Percentiles rank a stretch among this genome's conserved stretches.
Evolutionary conservation across 805 yeast species (phyloP).

Genomic region (Pichia occidentalis): DNA sequence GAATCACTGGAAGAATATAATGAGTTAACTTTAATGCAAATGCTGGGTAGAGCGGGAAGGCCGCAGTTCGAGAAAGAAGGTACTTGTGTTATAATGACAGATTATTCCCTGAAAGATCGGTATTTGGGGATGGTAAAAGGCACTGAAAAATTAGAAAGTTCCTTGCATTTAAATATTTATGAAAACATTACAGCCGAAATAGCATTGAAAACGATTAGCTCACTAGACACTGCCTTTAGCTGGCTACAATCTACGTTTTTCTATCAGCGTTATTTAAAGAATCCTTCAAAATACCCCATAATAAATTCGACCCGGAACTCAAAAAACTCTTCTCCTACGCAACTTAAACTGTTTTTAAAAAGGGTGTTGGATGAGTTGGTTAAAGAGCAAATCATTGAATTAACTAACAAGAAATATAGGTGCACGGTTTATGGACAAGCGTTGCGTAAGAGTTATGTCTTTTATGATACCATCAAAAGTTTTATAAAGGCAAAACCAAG

Average conservation of each 20-base stretch:
- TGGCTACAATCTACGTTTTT: slow-evolving; percentile 70
- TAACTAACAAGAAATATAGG: slow-evolving; percentile 13
- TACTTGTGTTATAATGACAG: slow-evolving; percentile 67
- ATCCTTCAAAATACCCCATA: slow-evolving; percentile 66
- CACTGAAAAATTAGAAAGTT: slow-evolving; percentile 77
- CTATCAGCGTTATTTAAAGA: slow-evolving; percentile 63
- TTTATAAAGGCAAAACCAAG: slow-evolving; percentile 22
- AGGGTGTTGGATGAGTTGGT: slow-evolving; percentile 29
- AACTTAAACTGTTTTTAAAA: slow-evolving; percentile 7
- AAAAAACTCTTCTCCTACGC: slow-evolving; percentile 3
- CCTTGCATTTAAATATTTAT: slow-evolving; percentile 64
- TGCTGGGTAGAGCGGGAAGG: slow-evolving; percentile 83
- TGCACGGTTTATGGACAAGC: slow-evolving; percentile 41
- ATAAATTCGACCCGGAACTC: slow-evolving; percentile 28
- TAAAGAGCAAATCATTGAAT: slow-evolving; percentile 27
- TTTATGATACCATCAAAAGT: slow-evolving; percentile 36
- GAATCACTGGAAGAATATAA: slow-evolving; percentile 53
- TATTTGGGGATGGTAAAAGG: slow-evolving; percentile 70
- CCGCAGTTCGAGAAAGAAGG: slow-evolving; percentile 77
- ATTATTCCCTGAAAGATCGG: slow-evolving; percentile 62
- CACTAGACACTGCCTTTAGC: slow-evolving; percentile 62
- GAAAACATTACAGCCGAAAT: slow-evolving; percentile 78
- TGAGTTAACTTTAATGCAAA: slow-evolving; percentile 76
- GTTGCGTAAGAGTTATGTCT: slow-evolving; percentile 43
- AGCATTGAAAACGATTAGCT: slow-evolving; percentile 54